Evolutionary conservation across 768 basidiomycete genomes (phyloP).

Genomic region (Leccinum pellstonianum): DNA sequence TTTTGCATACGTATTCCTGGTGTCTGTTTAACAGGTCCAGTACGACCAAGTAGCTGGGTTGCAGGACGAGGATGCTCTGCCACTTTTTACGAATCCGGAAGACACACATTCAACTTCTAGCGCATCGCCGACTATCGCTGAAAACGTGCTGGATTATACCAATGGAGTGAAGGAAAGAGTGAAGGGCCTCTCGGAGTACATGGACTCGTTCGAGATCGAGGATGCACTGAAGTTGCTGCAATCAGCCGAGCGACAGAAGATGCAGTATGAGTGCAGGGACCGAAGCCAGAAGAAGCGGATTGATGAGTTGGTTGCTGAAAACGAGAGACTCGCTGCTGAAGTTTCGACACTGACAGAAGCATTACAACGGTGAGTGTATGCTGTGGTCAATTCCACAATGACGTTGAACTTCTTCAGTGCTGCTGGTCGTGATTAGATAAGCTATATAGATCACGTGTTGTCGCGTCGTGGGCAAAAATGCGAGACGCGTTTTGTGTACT

Average conservation of each 20-base stretch:
- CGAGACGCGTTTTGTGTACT: constrained; percentile 13
- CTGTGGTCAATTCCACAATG: neutral
- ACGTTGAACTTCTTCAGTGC: no score
- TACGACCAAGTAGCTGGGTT: neutral
- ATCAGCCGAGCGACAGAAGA: constrained; percentile 23
- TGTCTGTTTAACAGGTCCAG: neutral
- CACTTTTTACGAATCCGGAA: constrained; percentile 18
- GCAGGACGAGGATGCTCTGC: constrained; percentile 17
- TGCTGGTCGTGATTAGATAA: constrained; percentile 24
- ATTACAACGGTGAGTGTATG: constrained; percentile 16
- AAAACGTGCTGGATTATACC: constrained; percentile 28
- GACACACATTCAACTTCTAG: constrained; percentile 12
- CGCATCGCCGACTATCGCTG: constrained; percentile 25
- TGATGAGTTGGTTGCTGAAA: constrained; percentile 20
- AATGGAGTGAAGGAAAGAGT: constrained; percentile 23
- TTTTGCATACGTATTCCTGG: neutral
- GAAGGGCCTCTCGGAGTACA: constrained; percentile 25
- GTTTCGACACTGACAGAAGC: constrained; percentile 17
- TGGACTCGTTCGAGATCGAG: constrained; percentile 28
- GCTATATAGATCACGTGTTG: constrained; percentile 22
- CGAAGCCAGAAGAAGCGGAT: constrained; percentile 24
- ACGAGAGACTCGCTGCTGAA: constrained; percentile 13
- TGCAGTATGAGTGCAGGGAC: constrained; percentile 24
- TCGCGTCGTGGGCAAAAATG: constrained; percentile 26
- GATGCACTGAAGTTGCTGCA: constrained; percentile 17